Conservation (phyloP, 2,329 filamentous ascomycete genomes). For the Aaosphaeria arxii region DNA sequence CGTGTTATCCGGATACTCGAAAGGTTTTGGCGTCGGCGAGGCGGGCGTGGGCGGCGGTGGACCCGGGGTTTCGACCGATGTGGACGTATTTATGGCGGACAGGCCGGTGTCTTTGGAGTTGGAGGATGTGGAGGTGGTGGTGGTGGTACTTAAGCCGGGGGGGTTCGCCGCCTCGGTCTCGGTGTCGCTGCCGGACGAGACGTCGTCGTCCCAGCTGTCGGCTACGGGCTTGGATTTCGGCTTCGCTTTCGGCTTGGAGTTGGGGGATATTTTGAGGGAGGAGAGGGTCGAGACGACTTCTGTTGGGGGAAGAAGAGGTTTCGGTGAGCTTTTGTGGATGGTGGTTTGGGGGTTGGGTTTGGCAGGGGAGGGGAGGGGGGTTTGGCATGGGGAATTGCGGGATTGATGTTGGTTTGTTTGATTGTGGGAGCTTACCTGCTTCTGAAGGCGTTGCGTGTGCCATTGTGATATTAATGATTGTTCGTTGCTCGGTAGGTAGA, state of each 20-base stretch:
- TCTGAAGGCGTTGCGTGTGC: conserved; percentile 21
- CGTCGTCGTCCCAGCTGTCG: conserved; percentile 78
- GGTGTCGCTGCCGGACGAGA: conserved; percentile 35
- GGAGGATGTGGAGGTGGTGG: conserved; percentile 15
- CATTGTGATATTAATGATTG: conserved; percentile 12
- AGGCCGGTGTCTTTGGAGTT: conserved; percentile 41
- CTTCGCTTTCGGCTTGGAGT: conserved; percentile 30
- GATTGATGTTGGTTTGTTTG: conserved; percentile 1
- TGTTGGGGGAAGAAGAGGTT: conserved; percentile 4
- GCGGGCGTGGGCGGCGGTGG: conserved; percentile 36
- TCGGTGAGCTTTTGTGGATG: no score
- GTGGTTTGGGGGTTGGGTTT: background rate
- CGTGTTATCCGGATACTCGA: conserved; percentile 28
- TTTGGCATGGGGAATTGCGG: background rate
- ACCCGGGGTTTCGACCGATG: conserved; percentile 17
- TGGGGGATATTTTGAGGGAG: conserved; percentile 34
- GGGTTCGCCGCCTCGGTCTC: conserved; percentile 24
- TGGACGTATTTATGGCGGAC: conserved; percentile 56
- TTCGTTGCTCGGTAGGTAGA: background rate
- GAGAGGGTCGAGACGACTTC: conserved; percentile 37
- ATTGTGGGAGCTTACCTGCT: conserved; percentile 11
- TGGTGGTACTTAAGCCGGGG: conserved; percentile 18
- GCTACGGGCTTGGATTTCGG: conserved; percentile 46
- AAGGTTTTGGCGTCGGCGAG: conserved; percentile 22
- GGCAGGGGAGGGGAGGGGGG: background rate